These are phyloP conservation scores for Heterobasidion occidentale DNA, from an alignment of 1,284 basidiomycete genomes.

Conservation along the genomic window DNA sequence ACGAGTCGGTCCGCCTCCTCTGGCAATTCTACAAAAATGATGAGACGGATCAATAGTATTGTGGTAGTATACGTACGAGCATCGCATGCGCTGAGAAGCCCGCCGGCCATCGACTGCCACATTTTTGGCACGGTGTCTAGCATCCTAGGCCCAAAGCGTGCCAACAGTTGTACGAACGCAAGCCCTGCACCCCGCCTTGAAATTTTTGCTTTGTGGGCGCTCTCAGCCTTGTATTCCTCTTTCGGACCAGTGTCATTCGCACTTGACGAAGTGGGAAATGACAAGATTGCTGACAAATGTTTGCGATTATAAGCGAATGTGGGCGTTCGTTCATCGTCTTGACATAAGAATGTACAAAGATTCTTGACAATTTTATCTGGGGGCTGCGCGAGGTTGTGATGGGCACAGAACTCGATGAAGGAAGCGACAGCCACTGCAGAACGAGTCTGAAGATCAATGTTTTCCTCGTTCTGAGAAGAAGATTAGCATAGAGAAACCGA, in stretches of 20 bases:
- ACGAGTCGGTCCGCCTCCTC: conserved; percentile 55
- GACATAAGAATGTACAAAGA: conserved; percentile 93
- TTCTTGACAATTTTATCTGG: conserved; percentile 97
- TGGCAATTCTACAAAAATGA: conserved; percentile 33
- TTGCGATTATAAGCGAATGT: conserved; percentile 71
- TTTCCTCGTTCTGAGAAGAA: conserved; percentile 78
- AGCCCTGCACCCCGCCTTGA: conserved; percentile 80
- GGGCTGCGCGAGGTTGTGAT: conserved; percentile 52
- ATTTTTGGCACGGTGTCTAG: conserved; percentile 81
- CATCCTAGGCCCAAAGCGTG: conserved; percentile 68
- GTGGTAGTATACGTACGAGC: conserved; percentile 37
- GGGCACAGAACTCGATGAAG: conserved; percentile 82
- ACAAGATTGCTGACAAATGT: conserved; percentile 68
- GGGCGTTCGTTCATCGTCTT: conserved; percentile 85
- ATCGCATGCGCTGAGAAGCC: conserved; percentile 64
- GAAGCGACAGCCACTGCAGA: conserved; percentile 84
- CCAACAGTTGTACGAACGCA: conserved; percentile 77
- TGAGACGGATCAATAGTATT: conserved; percentile 2
- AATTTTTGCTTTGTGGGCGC: conserved; percentile 47
- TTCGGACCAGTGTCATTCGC: conserved; percentile 44
- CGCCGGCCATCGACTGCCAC: conserved; percentile 89
- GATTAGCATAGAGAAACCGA: background rate
- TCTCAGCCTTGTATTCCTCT: conserved; percentile 32
- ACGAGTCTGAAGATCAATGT: conserved; percentile 82
- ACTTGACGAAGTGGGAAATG: conserved; percentile 46